Base-by-base conservation (phyloP, 805 yeast genomes). In the Wickerhamomyces alni region DNA sequence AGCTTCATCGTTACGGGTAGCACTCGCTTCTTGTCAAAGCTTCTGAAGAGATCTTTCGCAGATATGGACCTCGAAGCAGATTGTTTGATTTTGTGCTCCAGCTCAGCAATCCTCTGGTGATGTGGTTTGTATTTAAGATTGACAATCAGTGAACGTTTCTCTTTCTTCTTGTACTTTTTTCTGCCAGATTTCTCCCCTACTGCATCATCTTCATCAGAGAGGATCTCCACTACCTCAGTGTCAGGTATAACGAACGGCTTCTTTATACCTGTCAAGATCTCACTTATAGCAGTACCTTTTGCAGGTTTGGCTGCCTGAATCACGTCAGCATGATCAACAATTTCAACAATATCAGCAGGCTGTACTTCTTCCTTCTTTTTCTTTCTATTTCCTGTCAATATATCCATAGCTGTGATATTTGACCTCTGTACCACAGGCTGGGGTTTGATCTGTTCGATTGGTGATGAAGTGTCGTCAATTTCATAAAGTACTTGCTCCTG, bases 81-180 rank as follows among this genome's bases (percentile, higher is more conserved):
- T 2, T 35, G 33, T 17, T 36, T 45, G 19, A 54, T 54, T 39
- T 52, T 55, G 17, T 40, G 36, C 36, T 54, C 58, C 8, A 55
- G 26, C 12, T 47, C 54, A 5, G 37, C 37, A 8, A 54, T 43
- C 21, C 42, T 43, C 24, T 47, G 34, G 3, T 43, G 37, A 3
- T 37, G 47, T 16, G 52, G 42, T 22, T 47, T 49, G 19, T 51
- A 51, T 27, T 48, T 51, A 39, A 51, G 44, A 3, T 38, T 37
- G 4, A 51, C 44, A 3, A 47, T 35, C 26, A 27, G 25, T 26
- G 17, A 10, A 18, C 22, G 21, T 9, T 33, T 13, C 22, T 16
- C 18, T 17, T 27, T 31, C 7, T 25, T n/a, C 16, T 31, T 30
- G 18, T 28, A 36, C 19, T 18, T 28, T 25, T n/a, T 35, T 17